A percentile compares a stretch with the other conserved stretches of the same genome.
Evolutionary conservation across 768 basidiomycete genomes (phyloP).

Genomic region (Mycena rosella): DNA sequence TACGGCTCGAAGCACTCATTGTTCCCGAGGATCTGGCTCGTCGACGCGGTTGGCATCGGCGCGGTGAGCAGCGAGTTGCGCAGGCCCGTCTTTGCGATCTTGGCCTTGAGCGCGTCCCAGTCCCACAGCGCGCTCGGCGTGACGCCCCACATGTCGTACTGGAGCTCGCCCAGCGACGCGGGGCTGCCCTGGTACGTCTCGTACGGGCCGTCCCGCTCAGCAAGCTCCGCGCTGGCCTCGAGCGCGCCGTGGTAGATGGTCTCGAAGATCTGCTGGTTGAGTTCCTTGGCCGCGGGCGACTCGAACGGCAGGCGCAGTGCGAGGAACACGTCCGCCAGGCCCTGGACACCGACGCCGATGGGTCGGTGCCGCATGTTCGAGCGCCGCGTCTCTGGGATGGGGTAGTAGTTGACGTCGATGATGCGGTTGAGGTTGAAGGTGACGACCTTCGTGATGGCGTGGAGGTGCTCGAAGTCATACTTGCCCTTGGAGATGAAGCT

Average conservation of each 20-base stretch:
- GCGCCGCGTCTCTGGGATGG: constrained; percentile 77
- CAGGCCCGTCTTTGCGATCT: constrained; percentile 75
- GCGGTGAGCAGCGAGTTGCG: constrained; percentile 84
- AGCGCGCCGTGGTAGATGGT: constrained; percentile 87
- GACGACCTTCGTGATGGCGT: constrained; percentile 83
- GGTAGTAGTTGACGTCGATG: constrained; percentile 85
- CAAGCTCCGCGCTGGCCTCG: constrained; percentile 80
- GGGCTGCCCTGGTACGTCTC: constrained; percentile 81
- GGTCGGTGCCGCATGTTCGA: constrained; percentile 89
- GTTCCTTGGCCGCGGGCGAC: constrained; percentile 71
- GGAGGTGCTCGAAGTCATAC: constrained; percentile 84
- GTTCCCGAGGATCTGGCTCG: constrained; percentile 85
- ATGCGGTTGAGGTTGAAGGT: constrained; percentile 81
- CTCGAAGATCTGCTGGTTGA: constrained; percentile 88
- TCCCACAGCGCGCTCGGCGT: constrained; percentile 80
- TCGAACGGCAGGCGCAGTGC: constrained; percentile 87
- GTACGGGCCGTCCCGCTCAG: constrained; percentile 71
- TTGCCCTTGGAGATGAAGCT: constrained; percentile 72
- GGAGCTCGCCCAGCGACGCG: constrained; percentile 73
- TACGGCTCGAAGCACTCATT: constrained; percentile 92
- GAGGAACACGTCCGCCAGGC: constrained; percentile 89
- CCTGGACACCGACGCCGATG: constrained; percentile 86
- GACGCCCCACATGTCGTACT: constrained; percentile 85
- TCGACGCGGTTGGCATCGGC: constrained; percentile 91
- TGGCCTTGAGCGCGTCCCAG: constrained; percentile 77